A percentile compares a stretch with the other conserved stretches of the same genome.
Evolutionary conservation across 306 rosid species (phyloP).

Genomic region (Vachellia pachyceras): DNA sequence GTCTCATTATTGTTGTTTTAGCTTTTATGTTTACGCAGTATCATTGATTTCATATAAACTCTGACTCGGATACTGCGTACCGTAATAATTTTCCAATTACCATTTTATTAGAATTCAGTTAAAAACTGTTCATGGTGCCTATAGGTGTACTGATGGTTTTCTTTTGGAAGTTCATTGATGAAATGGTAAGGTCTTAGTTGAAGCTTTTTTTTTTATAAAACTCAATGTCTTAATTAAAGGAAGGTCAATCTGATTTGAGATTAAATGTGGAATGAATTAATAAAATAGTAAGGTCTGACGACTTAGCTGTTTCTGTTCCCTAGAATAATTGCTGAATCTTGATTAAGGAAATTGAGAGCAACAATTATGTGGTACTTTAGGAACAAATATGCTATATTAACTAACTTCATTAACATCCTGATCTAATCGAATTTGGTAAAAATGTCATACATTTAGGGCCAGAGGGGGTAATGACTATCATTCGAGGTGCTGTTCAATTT

Average conservation of each 20-base stretch:
- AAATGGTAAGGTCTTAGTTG: background rate
- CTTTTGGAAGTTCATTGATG: background rate
- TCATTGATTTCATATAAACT: too few species aligned
- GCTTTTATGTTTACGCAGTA: too few species aligned
- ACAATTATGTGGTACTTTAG: slow-evolving; percentile 9
- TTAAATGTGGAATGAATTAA: background rate
- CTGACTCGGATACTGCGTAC: too few species aligned
- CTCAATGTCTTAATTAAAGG: background rate
- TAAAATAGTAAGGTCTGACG: background rate
- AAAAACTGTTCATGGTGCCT: too few species aligned
- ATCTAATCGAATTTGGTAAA: too few species aligned
- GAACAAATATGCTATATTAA: too few species aligned
- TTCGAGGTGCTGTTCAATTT: background rate
- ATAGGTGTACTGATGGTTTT: too few species aligned
- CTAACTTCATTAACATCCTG: too few species aligned
- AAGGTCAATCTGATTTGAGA: background rate
- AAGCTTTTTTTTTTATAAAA: background rate
- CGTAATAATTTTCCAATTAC: too few species aligned
- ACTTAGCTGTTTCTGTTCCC: background rate
- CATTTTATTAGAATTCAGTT: too few species aligned
- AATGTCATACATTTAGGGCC: too few species aligned
- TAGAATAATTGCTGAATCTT: background rate
- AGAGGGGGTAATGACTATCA: slow-evolving; percentile 2
- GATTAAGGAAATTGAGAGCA: background rate
- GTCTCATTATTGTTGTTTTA: too few species aligned